Conservation (phyloP, 2,329 filamentous ascomycete species). For the Coniosporium uncinatum region DNA sequence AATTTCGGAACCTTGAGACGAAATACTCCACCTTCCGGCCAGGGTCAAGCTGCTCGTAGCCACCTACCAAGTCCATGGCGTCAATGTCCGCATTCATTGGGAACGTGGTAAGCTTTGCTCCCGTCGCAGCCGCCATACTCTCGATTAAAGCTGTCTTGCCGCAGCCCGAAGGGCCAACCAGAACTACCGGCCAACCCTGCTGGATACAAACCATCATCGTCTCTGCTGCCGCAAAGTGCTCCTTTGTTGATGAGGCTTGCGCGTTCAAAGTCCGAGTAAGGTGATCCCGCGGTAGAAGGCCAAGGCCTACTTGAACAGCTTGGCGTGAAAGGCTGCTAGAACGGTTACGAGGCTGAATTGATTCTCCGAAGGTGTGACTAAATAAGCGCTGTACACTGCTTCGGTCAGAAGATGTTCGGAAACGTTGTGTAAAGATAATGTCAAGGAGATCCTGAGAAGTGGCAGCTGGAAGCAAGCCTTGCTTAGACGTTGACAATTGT, state of each 20-base stretch:
- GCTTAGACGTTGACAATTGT: slow-evolving; percentile 57
- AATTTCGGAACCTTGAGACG: not conserved
- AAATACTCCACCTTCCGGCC: slow-evolving; percentile 54
- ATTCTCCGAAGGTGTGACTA: slow-evolving; percentile 51
- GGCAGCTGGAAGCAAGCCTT: slow-evolving; percentile 55
- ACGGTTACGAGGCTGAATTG: slow-evolving; percentile 42
- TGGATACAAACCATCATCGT: slow-evolving; percentile 84
- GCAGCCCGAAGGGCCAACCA: slow-evolving; percentile 79
- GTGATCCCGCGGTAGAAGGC: slow-evolving; percentile 51
- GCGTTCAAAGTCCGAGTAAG: not conserved
- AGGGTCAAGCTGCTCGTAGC: slow-evolving; percentile 91
- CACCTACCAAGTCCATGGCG: slow-evolving; percentile 94
- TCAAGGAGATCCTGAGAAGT: slow-evolving; percentile 70
- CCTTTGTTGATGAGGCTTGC: slow-evolving; percentile 16
- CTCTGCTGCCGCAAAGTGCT: slow-evolving; percentile 69
- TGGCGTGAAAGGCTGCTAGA: slow-evolving; percentile 51
- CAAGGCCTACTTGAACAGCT: slow-evolving; percentile 76
- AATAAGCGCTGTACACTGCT: slow-evolving; percentile 62
- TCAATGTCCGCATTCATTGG: slow-evolving; percentile 94
- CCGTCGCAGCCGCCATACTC: slow-evolving; percentile 74
- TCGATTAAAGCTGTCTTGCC: slow-evolving; percentile 82
- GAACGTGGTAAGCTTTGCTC: slow-evolving; percentile 73
- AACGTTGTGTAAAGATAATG: slow-evolving; percentile 81
- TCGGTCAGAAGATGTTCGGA: slow-evolving; percentile 68
- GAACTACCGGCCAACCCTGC: slow-evolving; percentile 81